phyloP scores from a whole-genome alignment of 2,329 filamentous ascomycete species.

The Botrytis fragariae region DNA sequence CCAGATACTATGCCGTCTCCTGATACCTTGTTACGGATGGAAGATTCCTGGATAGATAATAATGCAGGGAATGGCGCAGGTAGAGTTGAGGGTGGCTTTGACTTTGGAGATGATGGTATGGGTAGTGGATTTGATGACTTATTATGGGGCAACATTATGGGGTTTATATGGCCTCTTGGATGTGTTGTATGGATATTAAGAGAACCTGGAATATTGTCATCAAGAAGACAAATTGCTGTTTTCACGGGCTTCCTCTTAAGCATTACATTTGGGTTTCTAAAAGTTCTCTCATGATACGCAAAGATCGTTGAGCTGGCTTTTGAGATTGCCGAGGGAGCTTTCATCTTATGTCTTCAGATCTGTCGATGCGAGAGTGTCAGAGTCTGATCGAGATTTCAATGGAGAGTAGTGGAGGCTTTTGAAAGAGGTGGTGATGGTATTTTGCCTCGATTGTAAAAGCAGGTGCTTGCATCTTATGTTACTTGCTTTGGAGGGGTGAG shows the following conservation, averaged over 20 bases:
- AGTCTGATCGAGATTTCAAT: not conserved
- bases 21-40: constrained; percentile 70
- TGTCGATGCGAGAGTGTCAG: not conserved
- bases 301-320: not conserved
- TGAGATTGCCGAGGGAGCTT: not conserved
- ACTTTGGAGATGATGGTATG: constrained; percentile 40
- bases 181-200: constrained; percentile 81
- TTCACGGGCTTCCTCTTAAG: constrained; percentile 81
- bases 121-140: constrained; percentile 70
- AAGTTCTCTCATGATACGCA: constrained; percentile 33
- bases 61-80: constrained; percentile 45
- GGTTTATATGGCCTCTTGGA: constrained; percentile 92
- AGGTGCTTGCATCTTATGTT: not conserved
- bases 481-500: not conserved
- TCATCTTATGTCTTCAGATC: not conserved
- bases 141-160: constrained; percentile 82
- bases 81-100: constrained; percentile 41
- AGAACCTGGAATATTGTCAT: constrained; percentile 83
- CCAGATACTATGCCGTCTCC: constrained; percentile 86
- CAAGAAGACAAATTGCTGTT: constrained; percentile 81
- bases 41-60: constrained; percentile 88
- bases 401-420: not conserved
- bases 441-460: not conserved
- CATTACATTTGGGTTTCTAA: constrained; percentile 68
- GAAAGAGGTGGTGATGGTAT: not conserved